Conservation (phyloP, 257 asterid genomes). For the Coffea eugenioides region DNA sequence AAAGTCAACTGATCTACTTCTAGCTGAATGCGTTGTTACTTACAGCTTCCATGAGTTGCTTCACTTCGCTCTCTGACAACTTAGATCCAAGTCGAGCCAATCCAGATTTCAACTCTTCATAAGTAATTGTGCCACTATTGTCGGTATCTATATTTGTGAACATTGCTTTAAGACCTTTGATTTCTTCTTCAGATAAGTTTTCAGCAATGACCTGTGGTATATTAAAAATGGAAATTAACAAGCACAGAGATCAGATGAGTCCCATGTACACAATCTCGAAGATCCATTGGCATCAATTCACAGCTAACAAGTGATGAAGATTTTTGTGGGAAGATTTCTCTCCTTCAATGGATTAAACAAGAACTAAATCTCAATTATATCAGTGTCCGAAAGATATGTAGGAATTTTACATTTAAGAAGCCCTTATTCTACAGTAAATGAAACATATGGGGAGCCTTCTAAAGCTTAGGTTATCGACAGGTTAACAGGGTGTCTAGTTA, state of each 20-base stretch:
- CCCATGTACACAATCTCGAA: background rate
- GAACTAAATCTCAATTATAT: background rate
- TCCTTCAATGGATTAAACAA: background rate
- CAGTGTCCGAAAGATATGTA: background rate
- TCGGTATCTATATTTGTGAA: conserved; percentile 78
- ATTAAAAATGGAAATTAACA: conserved; percentile 14
- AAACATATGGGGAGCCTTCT: background rate
- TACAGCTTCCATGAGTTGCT: conserved; percentile 94
- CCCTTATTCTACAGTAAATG: background rate
- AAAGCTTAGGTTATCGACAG: background rate
- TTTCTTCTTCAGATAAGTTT: conserved; percentile 88
- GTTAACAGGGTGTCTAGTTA: background rate
- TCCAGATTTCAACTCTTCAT: conserved; percentile 80
- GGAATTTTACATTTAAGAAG: background rate
- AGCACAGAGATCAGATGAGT: background rate
- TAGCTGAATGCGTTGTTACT: conserved; percentile 24
- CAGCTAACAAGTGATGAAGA: background rate
- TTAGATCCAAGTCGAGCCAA: conserved; percentile 87
- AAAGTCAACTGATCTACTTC: background rate
- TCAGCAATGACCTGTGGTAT: conserved; percentile 74
- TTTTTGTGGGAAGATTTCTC: background rate
- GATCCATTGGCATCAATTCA: background rate
- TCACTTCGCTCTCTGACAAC: conserved; percentile 72
- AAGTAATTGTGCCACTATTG: conserved; percentile 82
- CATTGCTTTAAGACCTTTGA: conserved; percentile 77